Evolutionary conservation across 2,329 filamentous ascomycete species (phyloP).

Genomic region (Whalleya microplaca): DNA sequence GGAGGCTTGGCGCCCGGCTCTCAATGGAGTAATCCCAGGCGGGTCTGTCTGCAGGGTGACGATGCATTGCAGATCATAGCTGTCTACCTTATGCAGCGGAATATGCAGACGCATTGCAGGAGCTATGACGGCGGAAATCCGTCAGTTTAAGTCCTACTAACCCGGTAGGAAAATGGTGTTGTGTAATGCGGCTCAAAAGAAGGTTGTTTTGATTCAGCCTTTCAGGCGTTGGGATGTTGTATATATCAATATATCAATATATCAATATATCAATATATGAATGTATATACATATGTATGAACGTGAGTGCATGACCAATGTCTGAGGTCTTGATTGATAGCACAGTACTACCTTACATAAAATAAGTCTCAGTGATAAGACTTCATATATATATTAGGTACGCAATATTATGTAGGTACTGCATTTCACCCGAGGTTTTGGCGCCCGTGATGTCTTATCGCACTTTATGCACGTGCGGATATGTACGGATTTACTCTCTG

Average conservation of each 20-base stretch:
- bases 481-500: no score
- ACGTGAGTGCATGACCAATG: no score
- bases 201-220: neutral
- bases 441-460: no score
- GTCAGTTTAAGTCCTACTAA: slow-evolving; percentile 5
- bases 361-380: no score
- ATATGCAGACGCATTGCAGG: slow-evolving; percentile 19
- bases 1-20: slow-evolving; percentile 19
- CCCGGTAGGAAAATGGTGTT: neutral
- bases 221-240: no score
- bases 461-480: neutral
- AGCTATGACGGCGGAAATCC: slow-evolving; percentile 6
- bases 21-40: slow-evolving; percentile 13
- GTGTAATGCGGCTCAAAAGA: neutral
- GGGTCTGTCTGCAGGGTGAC: slow-evolving; percentile 15
- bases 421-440: neutral
- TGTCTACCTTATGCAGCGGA: slow-evolving; percentile 10
- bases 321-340: no score
- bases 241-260: no score
- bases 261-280: no score
- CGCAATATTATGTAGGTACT: no score
- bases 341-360: no score
- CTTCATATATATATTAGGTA: no score
- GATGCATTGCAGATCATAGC: slow-evolving; percentile 23
- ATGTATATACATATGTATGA: no score